Evolutionary conservation across 1,284 basidiomycete genomes (phyloP).

Genomic region (Tremellales sp.): DNA sequence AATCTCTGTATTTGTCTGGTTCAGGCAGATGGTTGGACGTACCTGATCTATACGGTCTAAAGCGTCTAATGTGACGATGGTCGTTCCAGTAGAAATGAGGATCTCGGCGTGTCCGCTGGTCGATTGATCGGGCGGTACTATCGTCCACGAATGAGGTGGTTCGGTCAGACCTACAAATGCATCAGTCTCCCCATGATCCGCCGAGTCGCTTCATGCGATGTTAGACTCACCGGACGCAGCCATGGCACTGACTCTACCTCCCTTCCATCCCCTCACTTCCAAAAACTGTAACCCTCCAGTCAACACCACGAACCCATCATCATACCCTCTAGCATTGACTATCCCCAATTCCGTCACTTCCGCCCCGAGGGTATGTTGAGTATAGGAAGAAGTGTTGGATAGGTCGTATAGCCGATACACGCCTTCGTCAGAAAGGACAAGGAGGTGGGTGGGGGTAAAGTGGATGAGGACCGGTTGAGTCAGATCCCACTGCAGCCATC

Average conservation of each 20-base stretch:
- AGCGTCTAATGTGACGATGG: conserved; percentile 74
- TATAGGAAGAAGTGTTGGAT: conserved; percentile 66
- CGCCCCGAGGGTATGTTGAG: conserved; percentile 74
- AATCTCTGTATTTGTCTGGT: no score
- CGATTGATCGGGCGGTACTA: conserved; percentile 79
- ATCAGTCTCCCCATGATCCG: neutral
- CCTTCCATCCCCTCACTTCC: conserved; percentile 81
- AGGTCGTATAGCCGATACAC: conserved; percentile 85
- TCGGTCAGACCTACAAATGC: conserved; percentile 60
- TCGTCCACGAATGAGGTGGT: conserved; percentile 74
- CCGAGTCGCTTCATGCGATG: conserved; percentile 5
- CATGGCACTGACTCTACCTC: conserved; percentile 59
- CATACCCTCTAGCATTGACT: conserved; percentile 77
- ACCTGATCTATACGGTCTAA: conserved; percentile 78
- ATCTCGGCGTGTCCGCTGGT: conserved; percentile 84
- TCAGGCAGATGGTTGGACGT: conserved; percentile 7
- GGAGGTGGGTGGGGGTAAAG: conserved; percentile 60
- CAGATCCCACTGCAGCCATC: conserved; percentile 35
- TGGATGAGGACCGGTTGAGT: conserved; percentile 36
- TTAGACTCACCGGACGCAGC: conserved; percentile 62
- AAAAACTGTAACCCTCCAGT: conserved; percentile 71
- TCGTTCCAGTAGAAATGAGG: conserved; percentile 69
- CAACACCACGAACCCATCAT: conserved; percentile 79
- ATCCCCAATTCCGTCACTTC: conserved; percentile 84
- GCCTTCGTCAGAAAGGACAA: conserved; percentile 87